Evolutionary conservation across 2,329 filamentous ascomycete species (phyloP), one percentile per base, ranked within the genome.

Genomic region (Aspergillus niger): DNA sequence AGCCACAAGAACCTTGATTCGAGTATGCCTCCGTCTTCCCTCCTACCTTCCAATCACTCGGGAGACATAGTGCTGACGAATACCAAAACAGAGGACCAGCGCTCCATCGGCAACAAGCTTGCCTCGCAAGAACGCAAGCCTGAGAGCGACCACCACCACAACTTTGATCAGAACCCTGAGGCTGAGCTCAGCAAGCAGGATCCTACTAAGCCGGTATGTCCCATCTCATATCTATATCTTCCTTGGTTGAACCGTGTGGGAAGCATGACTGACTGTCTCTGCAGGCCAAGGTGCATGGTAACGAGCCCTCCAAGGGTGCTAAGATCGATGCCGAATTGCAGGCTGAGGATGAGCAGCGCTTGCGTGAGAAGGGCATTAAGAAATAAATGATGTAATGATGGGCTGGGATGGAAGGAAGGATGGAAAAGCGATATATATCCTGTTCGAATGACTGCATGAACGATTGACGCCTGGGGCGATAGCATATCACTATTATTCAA

Each of bases 1-100:
- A 89, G 88, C 55, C 91, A 96, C 77, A 75, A 82, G 63, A 81
- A 83, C 64, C 83, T 84, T 58, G 90, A 95, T 74, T 86, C 91
- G 53, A 94, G 90, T 92, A 83, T 55, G 62, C 62, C 11, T 17
- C 8, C 17, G 17, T 54, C 51, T 5, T 17, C 8, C 5, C 13
- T 54, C n/a, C 1, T n/a, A 15, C 4, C 8, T 5, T 17, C 20
- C 24, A 24, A 43, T 24, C 2, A 13, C 30, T 32, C 11, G 30
- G 26, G 10, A 36, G 7, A 26, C 2, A n/a, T 54, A 56, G 44
- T 39, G 1, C 50, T 59, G 61, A 59, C 44, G 5, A 38, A 47
- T 61, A 58, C 48, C 4, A 38, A 17, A 17, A 30, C 59, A 79
- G 77, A 80, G 74, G 79, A 81, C 59, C 63, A 79, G 64, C 74